phyloP scores from a whole-genome alignment of 2,329 filamentous ascomycete genomes.

The Aspergillus alliaceus region DNA sequence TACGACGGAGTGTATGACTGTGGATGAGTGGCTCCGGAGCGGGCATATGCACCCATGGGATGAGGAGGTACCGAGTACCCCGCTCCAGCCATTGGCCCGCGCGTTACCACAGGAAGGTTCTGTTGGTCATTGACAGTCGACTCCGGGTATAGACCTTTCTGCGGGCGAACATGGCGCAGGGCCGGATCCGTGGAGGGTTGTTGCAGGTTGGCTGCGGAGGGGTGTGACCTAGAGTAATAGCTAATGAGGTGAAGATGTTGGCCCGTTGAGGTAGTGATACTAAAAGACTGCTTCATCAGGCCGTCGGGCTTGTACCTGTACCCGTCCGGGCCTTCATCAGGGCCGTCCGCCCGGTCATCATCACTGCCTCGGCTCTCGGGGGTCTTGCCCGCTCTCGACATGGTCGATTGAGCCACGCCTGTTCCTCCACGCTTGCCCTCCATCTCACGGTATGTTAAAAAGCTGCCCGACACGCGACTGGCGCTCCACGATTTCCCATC shows the following conservation, averaged over 20 bases:
- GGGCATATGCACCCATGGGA: constrained; percentile 56
- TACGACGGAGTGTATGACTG: constrained; percentile 43
- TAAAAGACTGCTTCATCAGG: constrained; percentile 99
- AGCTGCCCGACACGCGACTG: constrained; percentile 94
- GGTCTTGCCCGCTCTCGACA: constrained; percentile 67
- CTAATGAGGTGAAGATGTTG: constrained; percentile 97
- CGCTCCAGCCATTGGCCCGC: constrained; percentile 65
- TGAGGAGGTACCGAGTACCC: constrained; percentile 54
- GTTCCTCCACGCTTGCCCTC: constrained; percentile 90
- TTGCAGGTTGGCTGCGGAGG: constrained; percentile 69
- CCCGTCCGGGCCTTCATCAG: constrained; percentile 75
- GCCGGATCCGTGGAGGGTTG: constrained; percentile 79
- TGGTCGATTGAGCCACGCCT: constrained; percentile 60
- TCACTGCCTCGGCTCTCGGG: constrained; percentile 82
- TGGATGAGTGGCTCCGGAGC: constrained; percentile 39
- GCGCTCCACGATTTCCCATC: constrained; percentile 99
- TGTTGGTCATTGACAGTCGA: constrained; percentile 85
- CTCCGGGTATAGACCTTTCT: constrained; percentile 96
- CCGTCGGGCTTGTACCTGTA: constrained; percentile 96
- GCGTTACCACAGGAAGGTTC: constrained; percentile 76
- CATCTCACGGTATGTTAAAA: constrained; percentile 97
- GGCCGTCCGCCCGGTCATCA: constrained; percentile 70
- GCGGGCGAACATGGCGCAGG: constrained; percentile 78
- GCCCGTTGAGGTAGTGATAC: constrained; percentile 86
- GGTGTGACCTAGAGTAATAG: constrained; percentile 83